A percentile compares a stretch with the other conserved stretches of the same genome.
phyloP scores from a whole-genome alignment of 2,329 filamentous ascomycete genomes.

The Cryphonectria radicalis region DNA sequence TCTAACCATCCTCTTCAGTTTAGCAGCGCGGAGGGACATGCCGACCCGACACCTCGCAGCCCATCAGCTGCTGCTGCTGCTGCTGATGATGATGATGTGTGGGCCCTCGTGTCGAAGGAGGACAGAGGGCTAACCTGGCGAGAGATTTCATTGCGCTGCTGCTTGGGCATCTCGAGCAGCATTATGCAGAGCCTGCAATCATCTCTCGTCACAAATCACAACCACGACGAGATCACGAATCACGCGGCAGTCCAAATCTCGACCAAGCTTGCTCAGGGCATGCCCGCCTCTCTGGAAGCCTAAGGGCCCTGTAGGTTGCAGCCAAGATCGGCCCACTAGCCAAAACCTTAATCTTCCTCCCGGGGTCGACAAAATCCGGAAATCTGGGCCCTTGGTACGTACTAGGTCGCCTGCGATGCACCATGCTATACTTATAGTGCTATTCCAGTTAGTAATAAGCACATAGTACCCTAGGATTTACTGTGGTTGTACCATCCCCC shows the following conservation, averaged over 20 bases:
- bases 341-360: slow-evolving; percentile 7
- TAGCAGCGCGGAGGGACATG: background rate
- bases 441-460: background rate
- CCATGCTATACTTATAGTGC: too few relatives aligned
- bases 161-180: background rate
- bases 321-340: slow-evolving; percentile 8
- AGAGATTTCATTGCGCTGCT: background rate
- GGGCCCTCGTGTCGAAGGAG: background rate
- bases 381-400: background rate
- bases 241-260: background rate
- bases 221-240: background rate
- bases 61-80: background rate
- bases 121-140: background rate
- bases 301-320: slow-evolving; percentile 4
- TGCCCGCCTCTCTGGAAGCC: background rate
- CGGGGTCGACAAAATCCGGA: background rate
- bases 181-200: background rate
- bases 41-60: background rate
- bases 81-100: background rate
- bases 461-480: background rate
- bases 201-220: background rate
- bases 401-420: background rate
- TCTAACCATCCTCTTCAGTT: background rate
- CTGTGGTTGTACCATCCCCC: background rate
- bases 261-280: background rate